phyloP scores from a whole-genome alignment of 495 filamentous ascomycete genomes.

The Penicillium roqueforti region DNA sequence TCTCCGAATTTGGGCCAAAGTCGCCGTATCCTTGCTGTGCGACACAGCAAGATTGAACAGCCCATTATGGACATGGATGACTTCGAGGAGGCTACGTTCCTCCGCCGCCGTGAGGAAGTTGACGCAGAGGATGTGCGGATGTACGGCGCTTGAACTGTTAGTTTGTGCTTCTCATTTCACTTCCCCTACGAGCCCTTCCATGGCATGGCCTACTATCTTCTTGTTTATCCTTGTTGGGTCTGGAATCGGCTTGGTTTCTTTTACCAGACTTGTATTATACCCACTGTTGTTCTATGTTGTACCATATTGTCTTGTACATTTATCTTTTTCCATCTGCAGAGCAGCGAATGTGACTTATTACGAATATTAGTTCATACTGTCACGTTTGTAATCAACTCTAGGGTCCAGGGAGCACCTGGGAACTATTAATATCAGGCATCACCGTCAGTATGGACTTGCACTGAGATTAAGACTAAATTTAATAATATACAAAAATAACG shows the following conservation, averaged over 20 bases:
- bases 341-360: background rate
- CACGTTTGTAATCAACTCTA: background rate
- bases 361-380: background rate
- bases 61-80: constrained; percentile 36
- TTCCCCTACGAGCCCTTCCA: constrained; percentile 3
- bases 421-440: no score
- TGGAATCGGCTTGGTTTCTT: background rate
- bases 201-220: constrained; percentile 3
- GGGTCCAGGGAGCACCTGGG: no score
- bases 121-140: constrained; percentile 33
- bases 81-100: constrained; percentile 44
- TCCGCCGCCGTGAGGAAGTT: constrained; percentile 42
- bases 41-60: constrained; percentile 5
- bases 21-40: constrained; percentile 25
- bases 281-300: constrained; percentile 10
- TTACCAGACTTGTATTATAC: constrained; percentile 11
- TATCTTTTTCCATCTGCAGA: constrained; percentile 1
- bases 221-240: constrained; percentile 3
- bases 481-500: background rate
- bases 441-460: no score
- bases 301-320: constrained; percentile 12
- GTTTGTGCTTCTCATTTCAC: background rate
- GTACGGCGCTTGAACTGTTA: constrained; percentile 20
- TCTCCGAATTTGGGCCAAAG: constrained; percentile 32
- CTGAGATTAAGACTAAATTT: background rate